These are phyloP conservation scores for Torulaspora maleeae DNA, from an alignment of 805 yeast species.

Conservation along the genomic window DNA sequence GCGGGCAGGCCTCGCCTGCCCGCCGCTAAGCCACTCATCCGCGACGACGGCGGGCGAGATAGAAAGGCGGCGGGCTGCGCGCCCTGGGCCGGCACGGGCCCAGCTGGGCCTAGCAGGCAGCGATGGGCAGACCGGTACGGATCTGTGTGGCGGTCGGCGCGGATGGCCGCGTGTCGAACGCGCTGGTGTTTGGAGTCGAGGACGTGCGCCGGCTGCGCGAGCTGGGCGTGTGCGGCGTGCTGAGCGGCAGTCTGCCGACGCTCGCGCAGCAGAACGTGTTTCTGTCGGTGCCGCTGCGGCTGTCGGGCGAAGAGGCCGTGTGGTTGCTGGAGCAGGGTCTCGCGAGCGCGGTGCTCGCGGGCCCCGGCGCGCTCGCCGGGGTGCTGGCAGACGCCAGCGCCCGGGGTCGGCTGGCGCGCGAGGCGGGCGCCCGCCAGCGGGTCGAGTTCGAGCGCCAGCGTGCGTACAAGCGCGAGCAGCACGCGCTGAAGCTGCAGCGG, in stretches of 20 bases:
- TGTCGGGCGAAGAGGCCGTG: conserved; percentile 66
- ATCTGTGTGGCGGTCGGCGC: conserved; percentile 3
- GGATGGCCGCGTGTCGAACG: conserved; percentile 6
- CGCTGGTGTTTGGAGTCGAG: conserved; percentile 52
- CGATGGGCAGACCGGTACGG: neutral
- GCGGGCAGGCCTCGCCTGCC: too few species aligned
- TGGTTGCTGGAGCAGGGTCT: conserved; percentile 50
- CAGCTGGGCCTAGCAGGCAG: too few species aligned
- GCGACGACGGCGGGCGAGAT: too few species aligned
- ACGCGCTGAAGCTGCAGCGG: conserved; percentile 16
- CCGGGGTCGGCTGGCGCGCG: conserved; percentile 10
- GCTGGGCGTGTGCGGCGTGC: conserved; percentile 66
- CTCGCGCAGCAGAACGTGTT: conserved; percentile 95
- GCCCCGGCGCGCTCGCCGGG: conserved; percentile 33
- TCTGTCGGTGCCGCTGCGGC: conserved; percentile 73
- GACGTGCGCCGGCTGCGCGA: conserved; percentile 52
- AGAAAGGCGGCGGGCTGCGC: too few species aligned
- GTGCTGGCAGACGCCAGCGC: conserved; percentile 7
- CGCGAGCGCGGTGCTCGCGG: conserved; percentile 42
- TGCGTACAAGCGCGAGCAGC: conserved; percentile 22
- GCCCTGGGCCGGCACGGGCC: too few species aligned
- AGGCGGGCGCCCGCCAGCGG: conserved; percentile 5
- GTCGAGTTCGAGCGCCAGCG: conserved; percentile 23
- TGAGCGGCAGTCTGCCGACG: conserved; percentile 76
- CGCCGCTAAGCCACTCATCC: too few species aligned